phyloP scores from a whole-genome alignment of 331 rosid species.

The Ulmus americana region DNA sequence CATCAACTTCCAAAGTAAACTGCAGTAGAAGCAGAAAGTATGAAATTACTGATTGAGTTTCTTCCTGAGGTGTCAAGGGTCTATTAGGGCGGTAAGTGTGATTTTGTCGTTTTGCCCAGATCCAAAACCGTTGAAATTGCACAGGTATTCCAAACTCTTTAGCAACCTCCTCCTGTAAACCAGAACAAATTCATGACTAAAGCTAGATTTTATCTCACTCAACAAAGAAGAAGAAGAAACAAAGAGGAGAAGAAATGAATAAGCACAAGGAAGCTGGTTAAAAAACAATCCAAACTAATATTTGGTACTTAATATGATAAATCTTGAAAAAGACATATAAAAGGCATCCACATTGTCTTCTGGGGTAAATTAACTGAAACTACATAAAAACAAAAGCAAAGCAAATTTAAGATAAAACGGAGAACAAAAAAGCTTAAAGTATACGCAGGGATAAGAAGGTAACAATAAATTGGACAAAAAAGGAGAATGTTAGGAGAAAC shows the following conservation, averaged over 20 bases:
- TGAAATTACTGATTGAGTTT: constrained; percentile 45
- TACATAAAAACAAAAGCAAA: background rate
- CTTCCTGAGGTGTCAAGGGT: constrained; percentile 51
- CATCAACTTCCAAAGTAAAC: too few species aligned
- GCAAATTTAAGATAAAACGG: background rate
- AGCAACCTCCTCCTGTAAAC: constrained; percentile 60
- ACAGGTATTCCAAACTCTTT: constrained; percentile 54
- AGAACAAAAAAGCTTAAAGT: background rate
- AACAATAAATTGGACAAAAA: background rate
- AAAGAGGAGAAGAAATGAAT: too few species aligned
- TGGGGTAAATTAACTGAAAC: background rate
- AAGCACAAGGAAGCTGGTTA: background rate
- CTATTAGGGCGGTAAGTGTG: constrained; percentile 64
- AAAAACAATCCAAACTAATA: background rate
- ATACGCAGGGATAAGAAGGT: background rate
- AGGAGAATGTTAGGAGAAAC: too few species aligned
- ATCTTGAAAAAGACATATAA: background rate
- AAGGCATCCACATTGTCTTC: background rate
- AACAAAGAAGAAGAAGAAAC: background rate
- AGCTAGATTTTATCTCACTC: constrained; percentile 10
- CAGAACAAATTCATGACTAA: background rate
- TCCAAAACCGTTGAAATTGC: constrained; percentile 56
- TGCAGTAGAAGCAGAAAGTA: background rate
- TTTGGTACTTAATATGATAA: background rate
- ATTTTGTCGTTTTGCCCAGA: constrained; percentile 66